A percentile compares a stretch with the other conserved stretches of the same genome.
These are phyloP conservation scores for Auricularia heimuer DNA, from an alignment of 768 basidiomycete species.

Conservation along the genomic window DNA sequence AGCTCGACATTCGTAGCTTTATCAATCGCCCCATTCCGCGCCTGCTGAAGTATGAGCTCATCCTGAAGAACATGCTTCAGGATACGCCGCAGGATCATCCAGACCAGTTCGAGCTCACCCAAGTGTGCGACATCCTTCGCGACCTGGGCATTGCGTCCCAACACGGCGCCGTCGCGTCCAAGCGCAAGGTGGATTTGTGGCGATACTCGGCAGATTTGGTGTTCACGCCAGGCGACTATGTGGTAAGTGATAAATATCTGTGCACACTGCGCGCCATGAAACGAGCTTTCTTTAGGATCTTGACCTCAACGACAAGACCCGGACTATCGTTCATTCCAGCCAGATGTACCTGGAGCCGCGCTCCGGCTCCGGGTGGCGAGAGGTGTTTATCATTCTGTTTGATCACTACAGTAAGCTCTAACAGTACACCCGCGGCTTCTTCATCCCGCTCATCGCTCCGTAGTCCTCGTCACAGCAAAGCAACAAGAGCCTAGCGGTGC, in stretches of 20 bases:
- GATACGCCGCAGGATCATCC: constrained; percentile 65
- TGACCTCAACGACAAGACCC: constrained; percentile 74
- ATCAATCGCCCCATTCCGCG: constrained; percentile 88
- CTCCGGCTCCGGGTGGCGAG: constrained; percentile 80
- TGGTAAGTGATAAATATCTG: constrained; percentile 30
- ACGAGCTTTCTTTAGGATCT: constrained; percentile 46
- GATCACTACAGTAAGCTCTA: constrained; percentile 78
- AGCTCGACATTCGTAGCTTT: constrained; percentile 90
- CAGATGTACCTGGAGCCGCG: constrained; percentile 81
- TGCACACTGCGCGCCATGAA: not conserved
- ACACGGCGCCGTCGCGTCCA: constrained; percentile 74
- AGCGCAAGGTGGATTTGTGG: constrained; percentile 87
- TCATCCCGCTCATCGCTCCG: not conserved
- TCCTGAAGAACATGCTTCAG: constrained; percentile 72
- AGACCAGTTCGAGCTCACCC: constrained; percentile 70
- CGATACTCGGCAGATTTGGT: constrained; percentile 67
- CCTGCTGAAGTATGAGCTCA: constrained; percentile 75
- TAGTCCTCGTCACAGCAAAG: constrained; percentile 84
- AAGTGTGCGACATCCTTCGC: constrained; percentile 83
- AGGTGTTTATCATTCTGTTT: constrained; percentile 82
- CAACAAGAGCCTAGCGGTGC: constrained; percentile 61
- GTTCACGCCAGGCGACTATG: constrained; percentile 68
- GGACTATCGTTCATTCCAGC: constrained; percentile 76
- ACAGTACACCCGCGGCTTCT: constrained; percentile 11
- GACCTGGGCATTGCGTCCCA: constrained; percentile 79